phyloP scores from a whole-genome alignment of 1,284 basidiomycete species.

The Inonotus hispidus region DNA sequence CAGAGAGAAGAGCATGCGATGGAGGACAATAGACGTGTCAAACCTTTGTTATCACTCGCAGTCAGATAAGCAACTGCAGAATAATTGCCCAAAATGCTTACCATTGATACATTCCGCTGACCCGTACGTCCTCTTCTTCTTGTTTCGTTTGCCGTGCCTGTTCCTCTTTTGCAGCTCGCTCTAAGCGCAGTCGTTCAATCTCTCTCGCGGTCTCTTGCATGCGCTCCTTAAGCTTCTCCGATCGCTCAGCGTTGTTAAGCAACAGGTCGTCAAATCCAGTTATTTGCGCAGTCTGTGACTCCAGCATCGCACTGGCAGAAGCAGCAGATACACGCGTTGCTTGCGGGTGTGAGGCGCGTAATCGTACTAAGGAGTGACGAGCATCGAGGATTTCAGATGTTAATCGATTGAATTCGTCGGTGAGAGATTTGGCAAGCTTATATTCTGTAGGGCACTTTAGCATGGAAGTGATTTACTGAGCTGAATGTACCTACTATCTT shows the following conservation, averaged over 20 bases:
- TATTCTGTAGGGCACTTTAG: constrained; percentile 42
- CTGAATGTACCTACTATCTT: constrained; percentile 45
- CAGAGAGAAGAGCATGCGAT: constrained; percentile 57
- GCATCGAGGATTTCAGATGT: constrained; percentile 76
- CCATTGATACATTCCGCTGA: constrained; percentile 67
- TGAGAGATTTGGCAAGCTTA: constrained; percentile 44
- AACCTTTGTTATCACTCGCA: constrained; percentile 45
- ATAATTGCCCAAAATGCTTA: constrained; percentile 29
- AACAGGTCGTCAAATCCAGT: constrained; percentile 61
- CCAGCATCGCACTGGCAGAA: constrained; percentile 65
- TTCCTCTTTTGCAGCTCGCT: constrained; percentile 68
- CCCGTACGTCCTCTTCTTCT: constrained; percentile 59
- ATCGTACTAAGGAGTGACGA: constrained; percentile 68
- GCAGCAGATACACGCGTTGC: constrained; percentile 68
- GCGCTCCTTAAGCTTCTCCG: constrained; percentile 50
- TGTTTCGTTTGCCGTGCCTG: constrained; percentile 52
- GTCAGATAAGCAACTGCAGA: neutral
- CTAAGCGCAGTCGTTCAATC: constrained; percentile 55
- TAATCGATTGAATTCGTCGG: constrained; percentile 51
- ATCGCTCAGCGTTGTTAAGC: constrained; percentile 35
- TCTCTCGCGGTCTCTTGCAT: constrained; percentile 55
- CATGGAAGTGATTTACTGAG: neutral
- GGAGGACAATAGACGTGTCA: constrained; percentile 57
- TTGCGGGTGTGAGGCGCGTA: constrained; percentile 70
- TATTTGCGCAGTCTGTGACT: constrained; percentile 68